Conservation (phyloP, 495 filamentous ascomycete species). For the Trichoderma orchidacearum region DNA sequence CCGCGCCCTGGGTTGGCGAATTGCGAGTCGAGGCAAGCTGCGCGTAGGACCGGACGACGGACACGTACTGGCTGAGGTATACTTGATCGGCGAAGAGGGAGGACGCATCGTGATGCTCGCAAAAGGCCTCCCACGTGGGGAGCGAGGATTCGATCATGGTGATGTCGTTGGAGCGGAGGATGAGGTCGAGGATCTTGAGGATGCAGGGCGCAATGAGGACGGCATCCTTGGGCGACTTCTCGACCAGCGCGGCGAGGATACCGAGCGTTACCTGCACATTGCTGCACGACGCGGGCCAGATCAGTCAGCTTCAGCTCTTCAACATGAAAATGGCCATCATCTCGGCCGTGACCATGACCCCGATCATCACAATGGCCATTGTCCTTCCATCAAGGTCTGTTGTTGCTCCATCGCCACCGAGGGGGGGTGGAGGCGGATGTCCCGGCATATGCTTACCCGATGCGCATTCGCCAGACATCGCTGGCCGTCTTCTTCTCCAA, state of each 20-base stretch:
- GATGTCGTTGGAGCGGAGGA: constrained; percentile 69
- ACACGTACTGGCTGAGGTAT: constrained; percentile 67
- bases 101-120: constrained; percentile 63
- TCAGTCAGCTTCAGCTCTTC: constrained; percentile 1
- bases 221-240: constrained; percentile 79
- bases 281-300: constrained; percentile 25
- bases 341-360: no score
- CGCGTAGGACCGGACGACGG: constrained; percentile 64
- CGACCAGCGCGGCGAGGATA: constrained; percentile 76
- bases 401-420: not conserved
- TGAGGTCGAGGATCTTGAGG: constrained; percentile 60
- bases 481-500: constrained; percentile 78
- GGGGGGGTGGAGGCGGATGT: not conserved
- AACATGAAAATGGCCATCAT: not conserved
- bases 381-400: constrained; percentile 1
- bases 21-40: constrained; percentile 52
- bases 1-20: constrained; percentile 27
- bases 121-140: constrained; percentile 69
- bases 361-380: not conserved
- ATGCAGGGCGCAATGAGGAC: constrained; percentile 74
- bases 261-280: constrained; percentile 89
- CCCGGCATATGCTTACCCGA: constrained; percentile 47
- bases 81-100: constrained; percentile 69
- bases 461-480: constrained; percentile 69
- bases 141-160: constrained; percentile 81